A percentile compares a stretch with the other conserved stretches of the same genome.
Conservation (phyloP, 2,329 filamentous ascomycete species). For the Lachnellula subtilissima region DNA sequence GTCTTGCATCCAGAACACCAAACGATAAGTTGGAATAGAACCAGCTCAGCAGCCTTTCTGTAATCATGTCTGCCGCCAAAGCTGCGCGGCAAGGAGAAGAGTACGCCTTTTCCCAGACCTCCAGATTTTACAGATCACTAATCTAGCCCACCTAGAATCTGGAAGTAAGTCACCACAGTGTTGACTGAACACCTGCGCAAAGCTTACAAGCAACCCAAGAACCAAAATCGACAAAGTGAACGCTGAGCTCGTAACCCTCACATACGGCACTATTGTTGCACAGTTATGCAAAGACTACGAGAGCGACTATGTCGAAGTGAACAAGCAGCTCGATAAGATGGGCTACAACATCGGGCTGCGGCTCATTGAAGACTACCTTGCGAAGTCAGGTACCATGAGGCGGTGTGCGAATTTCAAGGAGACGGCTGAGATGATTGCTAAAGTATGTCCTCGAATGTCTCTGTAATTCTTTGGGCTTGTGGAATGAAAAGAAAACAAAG, state of each 20-base stretch:
- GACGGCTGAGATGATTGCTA: conserved; percentile 93
- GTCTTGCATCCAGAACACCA: background rate
- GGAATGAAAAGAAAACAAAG: background rate
- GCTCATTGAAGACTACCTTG: conserved; percentile 94
- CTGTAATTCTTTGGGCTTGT: background rate
- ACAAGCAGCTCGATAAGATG: conserved; percentile 98
- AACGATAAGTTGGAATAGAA: background rate
- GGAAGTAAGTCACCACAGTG: conserved; percentile 32
- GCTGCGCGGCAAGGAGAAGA: conserved; percentile 69
- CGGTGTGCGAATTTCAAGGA: conserved; percentile 90
- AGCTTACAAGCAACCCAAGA: conserved; percentile 46
- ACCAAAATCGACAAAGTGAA: conserved; percentile 97
- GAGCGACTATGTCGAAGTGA: conserved; percentile 88
- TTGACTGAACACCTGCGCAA: conserved; percentile 2
- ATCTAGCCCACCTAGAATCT: conserved; percentile 28
- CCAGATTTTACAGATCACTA: conserved; percentile 14
- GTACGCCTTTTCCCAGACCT: conserved; percentile 42
- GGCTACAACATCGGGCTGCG: conserved; percentile 97
- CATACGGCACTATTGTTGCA: conserved; percentile 94
- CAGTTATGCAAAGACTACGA: conserved; percentile 97
- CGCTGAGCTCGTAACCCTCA: conserved; percentile 92
- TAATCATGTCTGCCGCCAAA: conserved; percentile 51
- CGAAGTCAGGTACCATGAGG: conserved; percentile 86
- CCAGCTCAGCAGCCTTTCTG: background rate
- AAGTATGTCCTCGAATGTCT: conserved; percentile 40